Base-by-base conservation (phyloP, 495 filamentous ascomycete species). In the Saxophila tyrrhenica region DNA sequence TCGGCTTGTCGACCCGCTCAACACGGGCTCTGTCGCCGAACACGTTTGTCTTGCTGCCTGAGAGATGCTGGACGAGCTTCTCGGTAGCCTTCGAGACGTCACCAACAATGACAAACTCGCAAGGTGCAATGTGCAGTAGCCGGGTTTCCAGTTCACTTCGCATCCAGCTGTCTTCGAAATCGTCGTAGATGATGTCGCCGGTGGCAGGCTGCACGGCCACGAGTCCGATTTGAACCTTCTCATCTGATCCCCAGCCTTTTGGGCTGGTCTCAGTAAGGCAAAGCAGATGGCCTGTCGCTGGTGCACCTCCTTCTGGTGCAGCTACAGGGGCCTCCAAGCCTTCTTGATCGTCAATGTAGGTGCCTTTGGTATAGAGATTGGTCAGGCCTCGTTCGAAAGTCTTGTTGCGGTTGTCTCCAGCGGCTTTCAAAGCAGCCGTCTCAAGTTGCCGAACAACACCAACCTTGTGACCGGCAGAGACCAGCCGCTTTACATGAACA, bases 131-230 rank as follows among this genome's bases (percentile, higher is more conserved):
- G 65, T 99, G 92, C 17, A 99, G 73, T 21, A 99, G 72, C 39
- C 92, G 75, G 0, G 92, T 97, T 70, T 99, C 92, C 45, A 97
- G 86, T 64, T 99, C 92, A 53, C 86, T 88, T 42, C 92, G 78
- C 94, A 97, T 99, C 69, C 97, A 99, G 1, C 94, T 89, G 62
- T 99, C 92, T 61, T 96, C 88, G 59, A 99, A 99, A 42, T 86
- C 82, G 64, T 99, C 92, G 59, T 96, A 92, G 52, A 97, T 87
- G 54, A 99, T 86, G 63, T 97, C 92, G 43, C 92, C 92, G 0
- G 94, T 97, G 0, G 87, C 85, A 21, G 92, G 92, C 59, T 99
- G 92, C 1, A 99, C 92, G 22, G 94, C 92, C 11, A 99, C 77
- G 54, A 99, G 81, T 1, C 94, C 92, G 10, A 97, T 82, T 54